These are phyloP conservation scores for Sicyos baderoa DNA, from an alignment of 306 rosid species.

Conservation along the genomic window DNA sequence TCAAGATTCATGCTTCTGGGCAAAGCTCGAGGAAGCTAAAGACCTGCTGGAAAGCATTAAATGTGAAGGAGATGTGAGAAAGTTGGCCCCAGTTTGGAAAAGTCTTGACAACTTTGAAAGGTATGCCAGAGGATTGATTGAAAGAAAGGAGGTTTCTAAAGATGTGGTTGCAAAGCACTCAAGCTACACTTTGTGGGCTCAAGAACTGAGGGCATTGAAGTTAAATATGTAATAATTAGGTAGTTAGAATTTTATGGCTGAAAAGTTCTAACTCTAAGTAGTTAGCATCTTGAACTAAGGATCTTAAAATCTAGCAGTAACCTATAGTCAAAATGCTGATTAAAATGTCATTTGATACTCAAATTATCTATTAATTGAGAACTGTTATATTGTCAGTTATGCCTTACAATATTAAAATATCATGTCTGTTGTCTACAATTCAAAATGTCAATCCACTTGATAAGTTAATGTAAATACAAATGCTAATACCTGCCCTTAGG, in stretches of 20 bases:
- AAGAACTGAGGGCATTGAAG: slow-evolving; percentile 39
- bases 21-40: slow-evolving; percentile 73
- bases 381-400: neutral
- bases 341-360: neutral
- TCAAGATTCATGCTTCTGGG: slow-evolving; percentile 87
- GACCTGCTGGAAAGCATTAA: slow-evolving; percentile 52
- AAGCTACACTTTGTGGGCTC: slow-evolving; percentile 52
- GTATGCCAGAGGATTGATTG: slow-evolving; percentile 42
- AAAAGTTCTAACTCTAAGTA: slow-evolving; percentile 1
- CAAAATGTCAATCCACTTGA: neutral
- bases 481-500: neutral
- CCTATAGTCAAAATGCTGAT: neutral
- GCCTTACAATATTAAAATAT: neutral
- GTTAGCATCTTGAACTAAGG: neutral
- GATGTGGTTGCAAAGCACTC: slow-evolving; percentile 70
- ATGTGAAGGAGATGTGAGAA: slow-evolving; percentile 38
- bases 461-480: neutral
- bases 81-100: slow-evolving; percentile 33
- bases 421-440: slow-evolving; percentile 2
- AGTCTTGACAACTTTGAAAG: slow-evolving; percentile 42
- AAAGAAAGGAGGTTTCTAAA: slow-evolving; percentile 54
- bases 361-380: slow-evolving; percentile 3
- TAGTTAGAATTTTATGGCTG: slow-evolving; percentile 3
- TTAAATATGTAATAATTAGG: slow-evolving; percentile 24
- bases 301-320: slow-evolving; percentile 1